Evolutionary conservation across 805 yeast species (phyloP), one percentile per base, ranked within the genome.

Genomic region (Kluyveromyces siamensis): DNA sequence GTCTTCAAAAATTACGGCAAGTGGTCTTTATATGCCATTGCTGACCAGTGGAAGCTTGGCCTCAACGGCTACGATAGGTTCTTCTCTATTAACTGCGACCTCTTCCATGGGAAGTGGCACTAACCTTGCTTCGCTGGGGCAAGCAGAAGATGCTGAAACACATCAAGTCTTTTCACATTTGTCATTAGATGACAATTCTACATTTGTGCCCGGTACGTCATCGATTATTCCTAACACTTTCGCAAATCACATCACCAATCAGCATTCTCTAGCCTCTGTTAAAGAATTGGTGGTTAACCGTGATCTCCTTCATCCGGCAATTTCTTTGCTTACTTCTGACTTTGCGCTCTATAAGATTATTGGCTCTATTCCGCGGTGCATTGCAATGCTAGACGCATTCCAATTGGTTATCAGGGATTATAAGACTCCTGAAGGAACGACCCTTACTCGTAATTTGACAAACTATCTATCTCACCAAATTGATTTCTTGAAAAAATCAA

Each of bases 401-500:
- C 82, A 84, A 66, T 75, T 72, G 27, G 90, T 93, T 19, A 87
- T 93, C 44, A 60, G 65, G 37, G 95, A 88, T 54, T 93, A 91
- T 62, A 69, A 73, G 50, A 89, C 98, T 0, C 98, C 98, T 6
- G 79, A 75, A 39, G 89, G 87, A 48, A 84, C 93, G 8, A 83
- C 95, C 1, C 73, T 93, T 57, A 81, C 90, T 36, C 81, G 99
- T 71, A 87, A 90, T 67, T 75, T 93, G 59, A 88, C 96, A 0
- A 81, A 84, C 33, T 91, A 89, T 65, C 73, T 93, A 50, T 82
- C 95, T 10, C 87, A 85, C 61, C 99, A 93, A 68, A 93, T 93
- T 55, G 99, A 91, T 63, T 87, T 85, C 56, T 72, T 93, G 57
- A 91, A 87, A 59, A 80, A 87, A 9, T 90, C 96, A 2, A 79